Evolutionary conservation across 1,284 basidiomycete genomes (phyloP).

Genomic region (Ceratobasidium sp.): DNA sequence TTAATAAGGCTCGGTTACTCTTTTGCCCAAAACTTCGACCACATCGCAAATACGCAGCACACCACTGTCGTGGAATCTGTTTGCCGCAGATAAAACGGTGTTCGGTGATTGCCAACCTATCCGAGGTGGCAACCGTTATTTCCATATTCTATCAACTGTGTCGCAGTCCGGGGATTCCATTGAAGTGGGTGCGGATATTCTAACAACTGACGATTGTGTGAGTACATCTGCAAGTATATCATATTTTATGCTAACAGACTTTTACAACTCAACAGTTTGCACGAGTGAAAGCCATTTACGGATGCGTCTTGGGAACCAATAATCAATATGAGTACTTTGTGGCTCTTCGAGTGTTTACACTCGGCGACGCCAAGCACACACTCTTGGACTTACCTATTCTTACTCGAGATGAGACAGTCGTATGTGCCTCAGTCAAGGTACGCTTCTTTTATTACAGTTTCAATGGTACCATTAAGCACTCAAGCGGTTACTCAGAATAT

Average conservation of each 20-base stretch:
- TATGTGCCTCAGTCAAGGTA: not conserved
- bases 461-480: too few species aligned
- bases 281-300: constrained; percentile 3
- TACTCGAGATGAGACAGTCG: not conserved
- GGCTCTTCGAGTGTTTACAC: not conserved
- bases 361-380: not conserved
- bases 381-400: constrained; percentile 9
- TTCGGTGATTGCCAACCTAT: not conserved
- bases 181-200: not conserved
- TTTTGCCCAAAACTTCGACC: constrained; percentile 7
- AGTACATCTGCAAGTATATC: not conserved
- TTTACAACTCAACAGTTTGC: not conserved
- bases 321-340: not conserved
- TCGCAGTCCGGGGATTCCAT: constrained; percentile 2
- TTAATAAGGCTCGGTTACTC: not conserved
- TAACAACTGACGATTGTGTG: not conserved
- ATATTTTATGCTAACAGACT: not conserved
- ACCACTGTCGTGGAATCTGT: not conserved
- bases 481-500: not conserved
- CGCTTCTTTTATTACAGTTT: not conserved
- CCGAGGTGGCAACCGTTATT: not conserved
- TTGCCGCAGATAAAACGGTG: not conserved
- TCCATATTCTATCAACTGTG: constrained; percentile 16
- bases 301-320: not conserved
- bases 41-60: not conserved